Conservation (phyloP, 805 yeast genomes). For the Candida ortonii region DNA sequence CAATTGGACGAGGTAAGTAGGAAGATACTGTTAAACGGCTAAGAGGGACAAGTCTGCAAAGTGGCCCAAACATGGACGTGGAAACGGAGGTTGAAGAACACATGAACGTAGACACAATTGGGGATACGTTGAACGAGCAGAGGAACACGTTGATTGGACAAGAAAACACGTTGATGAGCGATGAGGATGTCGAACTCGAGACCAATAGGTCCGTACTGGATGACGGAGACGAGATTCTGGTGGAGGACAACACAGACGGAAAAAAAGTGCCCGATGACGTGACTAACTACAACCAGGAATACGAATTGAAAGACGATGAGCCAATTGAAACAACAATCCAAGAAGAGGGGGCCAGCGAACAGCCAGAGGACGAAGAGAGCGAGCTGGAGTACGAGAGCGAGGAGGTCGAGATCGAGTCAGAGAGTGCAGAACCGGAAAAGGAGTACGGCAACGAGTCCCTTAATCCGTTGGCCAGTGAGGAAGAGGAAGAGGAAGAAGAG, state of each 20-base stretch:
- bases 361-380: constrained; percentile 21
- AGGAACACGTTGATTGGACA: constrained; percentile 1
- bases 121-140: too few species aligned
- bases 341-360: not conserved
- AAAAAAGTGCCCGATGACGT: constrained; percentile 1
- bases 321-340: constrained; percentile 6
- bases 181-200: constrained; percentile 13
- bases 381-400: constrained; percentile 33
- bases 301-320: constrained; percentile 24
- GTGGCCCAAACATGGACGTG: too few species aligned
- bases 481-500: constrained; percentile 1
- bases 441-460: too few species aligned
- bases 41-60: too few species aligned
- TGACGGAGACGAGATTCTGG: constrained; percentile 7
- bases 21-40: too few species aligned
- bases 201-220: constrained; percentile 12
- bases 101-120: too few species aligned
- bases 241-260: too few species aligned
- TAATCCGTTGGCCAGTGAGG: too few species aligned
- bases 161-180: constrained; percentile 5
- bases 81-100: too few species aligned
- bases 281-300: not conserved
- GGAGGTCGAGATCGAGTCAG: constrained; percentile 19
- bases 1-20: too few species aligned
- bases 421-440: constrained; percentile 1